A percentile compares a stretch with the other conserved stretches of the same genome.
phyloP scores from a whole-genome alignment of 441 rosid genomes.

The Rhodomyrtus psidioides region DNA sequence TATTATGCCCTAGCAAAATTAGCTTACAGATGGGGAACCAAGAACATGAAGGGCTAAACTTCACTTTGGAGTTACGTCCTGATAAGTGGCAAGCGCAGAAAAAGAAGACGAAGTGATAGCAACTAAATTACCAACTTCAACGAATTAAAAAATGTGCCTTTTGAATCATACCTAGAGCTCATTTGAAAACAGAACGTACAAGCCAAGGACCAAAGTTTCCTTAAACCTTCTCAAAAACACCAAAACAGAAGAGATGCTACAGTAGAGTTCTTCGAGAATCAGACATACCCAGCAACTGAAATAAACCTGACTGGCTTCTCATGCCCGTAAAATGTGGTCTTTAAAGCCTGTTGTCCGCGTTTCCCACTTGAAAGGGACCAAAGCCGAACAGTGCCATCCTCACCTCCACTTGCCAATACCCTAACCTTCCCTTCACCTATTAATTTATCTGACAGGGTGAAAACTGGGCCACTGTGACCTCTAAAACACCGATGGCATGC shows the following conservation, averaged over 20 bases:
- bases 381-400: constrained; percentile 61
- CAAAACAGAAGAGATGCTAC: not conserved
- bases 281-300: constrained; percentile 51
- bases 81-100: not conserved
- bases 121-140: not conserved
- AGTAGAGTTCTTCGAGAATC: not conserved
- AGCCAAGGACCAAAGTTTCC: not conserved
- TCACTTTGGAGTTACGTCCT: not conserved
- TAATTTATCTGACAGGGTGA: constrained; percentile 49
- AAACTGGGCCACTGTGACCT: constrained; percentile 56
- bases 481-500: constrained; percentile 45
- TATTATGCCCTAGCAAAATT: not conserved
- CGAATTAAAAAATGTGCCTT: not conserved
- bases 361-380: constrained; percentile 63
- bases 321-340: constrained; percentile 59
- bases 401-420: constrained; percentile 67
- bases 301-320: constrained; percentile 46
- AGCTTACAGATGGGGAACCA: not conserved
- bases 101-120: not conserved
- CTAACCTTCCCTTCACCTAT: constrained; percentile 35
- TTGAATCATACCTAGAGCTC: not conserved
- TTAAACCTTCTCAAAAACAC: not conserved
- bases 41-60: not conserved
- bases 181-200: not conserved
- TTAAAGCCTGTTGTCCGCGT: constrained; percentile 45